phyloP scores from a whole-genome alignment of 129 eudicot species.

The Tagetes erecta region DNA sequence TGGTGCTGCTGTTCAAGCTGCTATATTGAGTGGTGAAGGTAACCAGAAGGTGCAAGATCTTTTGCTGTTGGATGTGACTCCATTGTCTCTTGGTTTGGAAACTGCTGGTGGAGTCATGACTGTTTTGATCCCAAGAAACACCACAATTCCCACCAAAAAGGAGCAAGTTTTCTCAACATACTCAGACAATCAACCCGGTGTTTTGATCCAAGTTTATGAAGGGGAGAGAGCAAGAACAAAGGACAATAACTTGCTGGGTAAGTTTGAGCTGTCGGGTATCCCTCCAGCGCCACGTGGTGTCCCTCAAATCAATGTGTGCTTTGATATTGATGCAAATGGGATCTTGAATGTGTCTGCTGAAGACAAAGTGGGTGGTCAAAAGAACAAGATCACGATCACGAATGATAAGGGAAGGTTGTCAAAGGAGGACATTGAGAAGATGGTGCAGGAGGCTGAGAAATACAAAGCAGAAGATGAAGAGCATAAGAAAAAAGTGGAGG shows the following conservation, averaged over 20 bases:
- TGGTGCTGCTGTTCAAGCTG: conserved; percentile 3
- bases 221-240: background rate
- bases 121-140: background rate
- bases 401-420: background rate
- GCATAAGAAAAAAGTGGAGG: conserved; percentile 3
- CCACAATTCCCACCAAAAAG: background rate
- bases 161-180: conserved; percentile 4
- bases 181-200: background rate
- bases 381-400: conserved; percentile 58
- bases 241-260: conserved; percentile 6
- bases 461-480: conserved; percentile 1
- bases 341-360: conserved; percentile 56
- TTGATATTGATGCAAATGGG: conserved; percentile 30
- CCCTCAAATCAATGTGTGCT: background rate
- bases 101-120: conserved; percentile 11
- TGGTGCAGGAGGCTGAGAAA: conserved; percentile 11
- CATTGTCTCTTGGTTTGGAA: background rate
- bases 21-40: conserved; percentile 4
- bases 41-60: conserved; percentile 10
- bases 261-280: background rate
- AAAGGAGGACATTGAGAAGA: conserved; percentile 1
- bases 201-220: background rate
- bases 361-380: conserved; percentile 55
- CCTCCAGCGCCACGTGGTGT: background rate
- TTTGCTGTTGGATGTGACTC: conserved; percentile 10